These are phyloP conservation scores for Fusarium sp. DNA, from an alignment of 2,329 filamentous ascomycete species.

Conservation along the genomic window DNA sequence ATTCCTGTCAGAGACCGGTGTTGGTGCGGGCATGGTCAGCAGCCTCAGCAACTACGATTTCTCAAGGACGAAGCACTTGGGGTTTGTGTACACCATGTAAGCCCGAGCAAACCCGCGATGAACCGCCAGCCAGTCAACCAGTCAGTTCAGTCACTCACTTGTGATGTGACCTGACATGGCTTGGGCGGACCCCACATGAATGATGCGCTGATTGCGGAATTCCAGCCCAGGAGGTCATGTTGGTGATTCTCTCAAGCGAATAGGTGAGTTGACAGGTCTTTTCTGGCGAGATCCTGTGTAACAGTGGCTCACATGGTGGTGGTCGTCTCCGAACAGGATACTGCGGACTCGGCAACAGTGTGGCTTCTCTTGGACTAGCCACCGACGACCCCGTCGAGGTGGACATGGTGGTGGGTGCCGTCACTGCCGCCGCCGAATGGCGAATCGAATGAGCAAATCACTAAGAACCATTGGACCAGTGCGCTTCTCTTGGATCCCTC, in stretches of 20 bases:
- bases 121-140: slow-evolving; percentile 5
- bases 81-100: slow-evolving; percentile 88
- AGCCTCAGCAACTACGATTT: slow-evolving; percentile 88
- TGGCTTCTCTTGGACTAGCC: slow-evolving; percentile 72
- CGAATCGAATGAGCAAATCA: slow-evolving; percentile 15
- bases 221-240: slow-evolving; percentile 52
- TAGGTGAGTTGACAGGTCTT: slow-evolving; percentile 45
- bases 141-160: neutral
- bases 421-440: slow-evolving; percentile 23
- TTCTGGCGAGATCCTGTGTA: slow-evolving; percentile 14
- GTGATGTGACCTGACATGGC: neutral
- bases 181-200: slow-evolving; percentile 12
- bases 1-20: slow-evolving; percentile 75
- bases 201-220: slow-evolving; percentile 26
- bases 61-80: slow-evolving; percentile 74
- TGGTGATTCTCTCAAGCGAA: slow-evolving; percentile 44
- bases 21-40: slow-evolving; percentile 72
- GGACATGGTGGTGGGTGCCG: slow-evolving; percentile 75
- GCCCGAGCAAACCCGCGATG: slow-evolving; percentile 42
- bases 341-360: slow-evolving; percentile 76
- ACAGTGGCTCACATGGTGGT: slow-evolving; percentile 37
- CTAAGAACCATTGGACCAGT: slow-evolving; percentile 56
- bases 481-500: slow-evolving; percentile 85
- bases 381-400: slow-evolving; percentile 70
- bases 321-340: slow-evolving; percentile 65